Evolutionary conservation across 2,329 filamentous ascomycete species (phyloP), one percentile per base, ranked within the genome.

Genomic region (Lachnellula arida): DNA sequence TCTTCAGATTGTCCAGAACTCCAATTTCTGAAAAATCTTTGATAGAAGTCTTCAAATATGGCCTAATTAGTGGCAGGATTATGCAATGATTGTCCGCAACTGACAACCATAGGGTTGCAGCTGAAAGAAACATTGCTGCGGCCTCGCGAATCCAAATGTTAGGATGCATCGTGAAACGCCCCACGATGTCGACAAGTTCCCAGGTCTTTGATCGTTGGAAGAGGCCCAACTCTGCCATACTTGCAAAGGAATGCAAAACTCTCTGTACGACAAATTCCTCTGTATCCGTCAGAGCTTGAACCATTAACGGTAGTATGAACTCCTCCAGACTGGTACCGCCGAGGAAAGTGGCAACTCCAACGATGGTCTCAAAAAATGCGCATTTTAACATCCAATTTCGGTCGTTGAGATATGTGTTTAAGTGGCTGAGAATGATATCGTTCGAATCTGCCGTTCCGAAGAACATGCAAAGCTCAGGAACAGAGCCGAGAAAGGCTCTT

Each of bases 391-490:
- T 91, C 94, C 94, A 99, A 70, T 99, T 92, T 43, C 88, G 85
- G 66, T 97, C 94, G 63, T 99, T 99, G 8, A 99, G 75, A 66
- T 99, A 99, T 0, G 94, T 99, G 68, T 97, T 97, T 28, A 99
- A 77, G 73, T 99, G 94, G 34, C 91, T 96, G 22, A 99, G 76
- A 15, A 99, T 86, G n/a, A 99, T 90, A 68, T 99, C 94, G 70
- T 95, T 97, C 1, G 93, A 88, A 67, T 91, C 88, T n/a, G 86
- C 81, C 58, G 89, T 92, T 3, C 91, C 91, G 63, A 99, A 97
- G 72, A 99, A 97, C 63, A 97, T 85, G 69, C 94, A 99, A 1
- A 99, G 78, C 60, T 91, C 89, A 0, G 92, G 88, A 0, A 99
- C 92, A 7, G 94, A 97, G 8, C 88, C 88, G 46, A 99, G 76